Base-by-base conservation (phyloP, 2,329 filamentous ascomycete genomes). In the Aspergillus tanneri region DNA sequence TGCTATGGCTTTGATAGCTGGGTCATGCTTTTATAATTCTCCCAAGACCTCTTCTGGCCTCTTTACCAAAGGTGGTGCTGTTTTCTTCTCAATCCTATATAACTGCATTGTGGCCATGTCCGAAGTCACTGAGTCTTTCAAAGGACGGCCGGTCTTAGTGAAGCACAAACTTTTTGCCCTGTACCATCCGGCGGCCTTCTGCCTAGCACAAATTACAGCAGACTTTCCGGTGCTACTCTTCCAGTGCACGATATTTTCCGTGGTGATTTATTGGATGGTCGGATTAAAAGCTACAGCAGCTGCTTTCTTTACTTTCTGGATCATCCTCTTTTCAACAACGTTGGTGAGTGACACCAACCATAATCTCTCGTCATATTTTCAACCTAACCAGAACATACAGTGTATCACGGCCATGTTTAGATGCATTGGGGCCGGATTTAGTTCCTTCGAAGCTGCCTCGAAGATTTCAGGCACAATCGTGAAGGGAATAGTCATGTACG, bases 11-110 rank as follows among this genome's bases (percentile, higher is more conserved):
- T 66, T 87, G 3, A 79, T 87, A 34, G 74, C 77, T 2, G 84
- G 83, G 6, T 86, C 83, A 0, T 73, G 86, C 3, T 87, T 87
- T 67, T 87, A 87, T 66, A 75, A 83, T 39, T 78, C 83, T 0
- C 76, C 82, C 0, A 47, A 67, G n/a, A 80, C 76, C 34, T 79
- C 81, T 0, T 70, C 66, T 1, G 84, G 84, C 2, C 66, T 87
- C 1, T 87, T 86, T 63, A 63, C 78, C 53, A 85, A 85, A 56
- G 74, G 76, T 0, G 84, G 83, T 37, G 76, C 82, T 0, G 67
- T 84, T 5, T 87, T 87, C 72, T 77, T 86, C 37, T 70, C 82
- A 1, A 69, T 86, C 0, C 67, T 87, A 0, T 83, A 78, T 62
- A 83, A 84, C 56, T 70, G 74, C 44, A 68, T 87, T 2, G 60